These are phyloP conservation scores for Acrodontium crateriforme DNA, from an alignment of 2,329 filamentous ascomycete genomes.

Conservation along the genomic window DNA sequence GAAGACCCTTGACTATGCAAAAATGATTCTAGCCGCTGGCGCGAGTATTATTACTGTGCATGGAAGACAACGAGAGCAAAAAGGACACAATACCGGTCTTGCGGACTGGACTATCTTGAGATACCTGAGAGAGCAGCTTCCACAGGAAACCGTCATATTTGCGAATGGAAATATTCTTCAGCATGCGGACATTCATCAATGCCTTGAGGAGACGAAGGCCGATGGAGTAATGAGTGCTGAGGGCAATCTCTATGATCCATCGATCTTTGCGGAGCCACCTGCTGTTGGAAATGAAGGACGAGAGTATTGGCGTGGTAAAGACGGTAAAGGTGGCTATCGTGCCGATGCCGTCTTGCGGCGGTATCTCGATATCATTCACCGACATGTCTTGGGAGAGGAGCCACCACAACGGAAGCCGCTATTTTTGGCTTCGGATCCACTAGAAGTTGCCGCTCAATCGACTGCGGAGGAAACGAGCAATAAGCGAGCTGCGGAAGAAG, in stretches of 20 bases:
- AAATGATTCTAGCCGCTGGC: constrained; percentile 72
- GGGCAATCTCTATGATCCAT: constrained; percentile 83
- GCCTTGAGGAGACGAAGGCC: constrained; percentile 69
- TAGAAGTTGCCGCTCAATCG: constrained; percentile 11
- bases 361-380: constrained; percentile 82
- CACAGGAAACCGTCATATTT: constrained; percentile 80
- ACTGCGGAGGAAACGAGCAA: neutral
- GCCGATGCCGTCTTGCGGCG: constrained; percentile 77
- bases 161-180: constrained; percentile 91
- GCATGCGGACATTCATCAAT: constrained; percentile 60
- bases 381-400: constrained; percentile 52
- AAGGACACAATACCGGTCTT: constrained; percentile 85
- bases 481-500: neutral
- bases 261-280: constrained; percentile 63
- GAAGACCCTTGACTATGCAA: constrained; percentile 76
- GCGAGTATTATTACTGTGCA: constrained; percentile 91
- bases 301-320: constrained; percentile 74
- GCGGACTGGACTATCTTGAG: constrained; percentile 84
- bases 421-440: constrained; percentile 50
- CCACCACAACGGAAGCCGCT: constrained; percentile 57
- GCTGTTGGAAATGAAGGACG: constrained; percentile 49
- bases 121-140: constrained; percentile 69
- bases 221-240: constrained; percentile 95
- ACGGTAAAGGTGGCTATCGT: constrained; percentile 72
- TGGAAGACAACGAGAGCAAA: constrained; percentile 77